These are phyloP conservation scores for Huiozyma naganishii DNA, from an alignment of 805 yeast species.

Conservation along the genomic window DNA sequence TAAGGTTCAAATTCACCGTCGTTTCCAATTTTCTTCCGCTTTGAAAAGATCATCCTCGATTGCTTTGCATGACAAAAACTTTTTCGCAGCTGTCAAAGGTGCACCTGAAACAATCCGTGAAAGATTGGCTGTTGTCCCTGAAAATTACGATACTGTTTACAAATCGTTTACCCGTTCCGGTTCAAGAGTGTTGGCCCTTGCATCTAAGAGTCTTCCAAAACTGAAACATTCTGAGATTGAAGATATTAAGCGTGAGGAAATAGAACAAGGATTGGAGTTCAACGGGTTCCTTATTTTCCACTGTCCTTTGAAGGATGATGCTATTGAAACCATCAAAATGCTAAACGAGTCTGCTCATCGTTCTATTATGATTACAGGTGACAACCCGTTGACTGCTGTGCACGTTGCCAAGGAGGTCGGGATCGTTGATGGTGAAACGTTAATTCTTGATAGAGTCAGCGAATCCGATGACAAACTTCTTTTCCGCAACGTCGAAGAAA, in stretches of 20 bases:
- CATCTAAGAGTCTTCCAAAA: slow-evolving; percentile 60
- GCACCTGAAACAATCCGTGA: slow-evolving; percentile 91
- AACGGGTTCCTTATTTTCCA: slow-evolving; percentile 95
- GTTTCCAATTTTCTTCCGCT: slow-evolving; percentile 95
- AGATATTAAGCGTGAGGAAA: slow-evolving; percentile 58
- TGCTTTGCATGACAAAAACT: slow-evolving; percentile 44
- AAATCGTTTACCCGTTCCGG: slow-evolving; percentile 91
- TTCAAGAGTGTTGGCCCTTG: slow-evolving; percentile 92
- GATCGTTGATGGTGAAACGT: slow-evolving; percentile 71
- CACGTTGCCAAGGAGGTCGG: slow-evolving; percentile 93
- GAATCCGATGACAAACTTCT: slow-evolving; percentile 54
- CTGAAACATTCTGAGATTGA: slow-evolving; percentile 40
- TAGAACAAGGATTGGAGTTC: slow-evolving; percentile 66
- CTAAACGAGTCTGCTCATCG: slow-evolving; percentile 92
- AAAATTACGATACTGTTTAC: slow-evolving; percentile 70
- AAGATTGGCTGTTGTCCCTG: slow-evolving; percentile 65
- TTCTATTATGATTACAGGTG: slow-evolving; percentile 97
- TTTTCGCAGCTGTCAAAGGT: slow-evolving; percentile 85
- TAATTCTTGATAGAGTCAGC: slow-evolving; percentile 80
- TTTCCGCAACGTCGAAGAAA: slow-evolving; percentile 81
- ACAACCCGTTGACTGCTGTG: slow-evolving; percentile 94
- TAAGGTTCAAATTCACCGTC: slow-evolving; percentile 66
- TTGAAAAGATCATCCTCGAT: slow-evolving; percentile 90
- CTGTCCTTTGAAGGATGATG: slow-evolving; percentile 92
- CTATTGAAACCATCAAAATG: slow-evolving; percentile 82